A percentile compares a stretch with the other conserved stretches of the same genome.
Evolutionary conservation across 495 filamentous ascomycete species (phyloP).

Genomic region (Aspergillus sclerotioniger): DNA sequence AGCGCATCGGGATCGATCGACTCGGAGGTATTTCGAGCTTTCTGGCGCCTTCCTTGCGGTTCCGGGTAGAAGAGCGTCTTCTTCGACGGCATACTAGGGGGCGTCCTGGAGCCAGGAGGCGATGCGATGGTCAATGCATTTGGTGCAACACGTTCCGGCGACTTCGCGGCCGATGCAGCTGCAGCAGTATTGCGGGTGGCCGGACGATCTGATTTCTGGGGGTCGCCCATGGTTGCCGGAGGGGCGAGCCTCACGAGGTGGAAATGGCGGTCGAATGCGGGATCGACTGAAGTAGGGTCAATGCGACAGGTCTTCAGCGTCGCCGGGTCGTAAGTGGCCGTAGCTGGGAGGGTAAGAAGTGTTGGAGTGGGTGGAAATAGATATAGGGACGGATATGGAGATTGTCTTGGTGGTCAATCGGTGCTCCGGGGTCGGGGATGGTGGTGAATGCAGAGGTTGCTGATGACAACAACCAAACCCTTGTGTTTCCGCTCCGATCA

Average conservation of each 20-base stretch:
- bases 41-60: constrained; percentile 24
- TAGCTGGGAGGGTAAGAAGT: background rate
- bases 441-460: constrained; percentile 17
- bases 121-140: constrained; percentile 36
- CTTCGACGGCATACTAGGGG: constrained; percentile 43
- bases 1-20: constrained; percentile 61
- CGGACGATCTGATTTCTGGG: constrained; percentile 14
- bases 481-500: constrained; percentile 24
- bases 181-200: constrained; percentile 15
- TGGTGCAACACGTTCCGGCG: constrained; percentile 15
- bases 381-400: background rate
- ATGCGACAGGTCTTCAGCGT: constrained; percentile 25
- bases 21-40: constrained; percentile 45
- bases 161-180: constrained; percentile 16
- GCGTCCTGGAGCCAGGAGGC: constrained; percentile 45
- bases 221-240: constrained; percentile 23
- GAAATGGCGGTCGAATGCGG: constrained; percentile 22
- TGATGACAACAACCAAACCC: constrained; percentile 12
- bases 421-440: constrained; percentile 10
- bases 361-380: background rate
- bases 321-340: constrained; percentile 16
- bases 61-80: constrained; percentile 42
- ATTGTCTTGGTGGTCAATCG: constrained; percentile 8
- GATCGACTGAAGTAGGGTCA: constrained; percentile 10
- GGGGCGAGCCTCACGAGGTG: constrained; percentile 1